Conservation (phyloP, 345 rosid species). For the Litchi chinensis region DNA sequence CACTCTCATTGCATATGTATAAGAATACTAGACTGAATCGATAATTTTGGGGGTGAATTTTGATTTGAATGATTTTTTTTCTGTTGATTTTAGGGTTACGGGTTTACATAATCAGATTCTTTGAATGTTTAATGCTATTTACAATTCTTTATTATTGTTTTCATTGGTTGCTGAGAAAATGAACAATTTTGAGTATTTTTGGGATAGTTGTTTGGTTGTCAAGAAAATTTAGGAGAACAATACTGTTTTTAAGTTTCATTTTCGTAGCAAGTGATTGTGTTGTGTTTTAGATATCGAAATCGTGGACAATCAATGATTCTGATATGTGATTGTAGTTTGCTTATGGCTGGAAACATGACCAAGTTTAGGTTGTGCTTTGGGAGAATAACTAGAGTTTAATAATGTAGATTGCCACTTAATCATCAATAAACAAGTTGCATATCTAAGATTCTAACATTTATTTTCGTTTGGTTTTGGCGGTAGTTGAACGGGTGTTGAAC, state of each 20-base stretch:
- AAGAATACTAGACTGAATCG: not conserved
- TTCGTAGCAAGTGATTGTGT: not conserved
- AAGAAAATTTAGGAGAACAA: not conserved
- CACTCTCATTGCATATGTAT: not conserved
- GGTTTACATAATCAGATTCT: not conserved
- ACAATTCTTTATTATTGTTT: too few species aligned
- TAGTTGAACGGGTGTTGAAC: too few species aligned
- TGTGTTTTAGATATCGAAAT: too few species aligned
- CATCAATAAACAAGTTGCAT: too few species aligned
- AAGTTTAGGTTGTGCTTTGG: too few species aligned
- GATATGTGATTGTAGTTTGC: not conserved
- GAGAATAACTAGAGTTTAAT: too few species aligned
- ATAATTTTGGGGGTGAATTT: not conserved
- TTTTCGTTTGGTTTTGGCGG: too few species aligned
- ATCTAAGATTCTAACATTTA: too few species aligned
- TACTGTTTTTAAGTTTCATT: not conserved
- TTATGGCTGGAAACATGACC: not conserved
- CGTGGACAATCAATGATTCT: not conserved
- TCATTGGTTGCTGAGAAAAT: not conserved
- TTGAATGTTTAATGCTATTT: not conserved
- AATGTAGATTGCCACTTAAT: too few species aligned
- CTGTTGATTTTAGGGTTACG: slow-evolving; percentile 17
- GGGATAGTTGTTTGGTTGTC: not conserved
- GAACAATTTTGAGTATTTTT: too few species aligned
- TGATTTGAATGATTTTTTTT: not conserved